phyloP scores from a whole-genome alignment of 371 early-diverging fungal species.

The Amoeboaphelidium protococcarum region DNA sequence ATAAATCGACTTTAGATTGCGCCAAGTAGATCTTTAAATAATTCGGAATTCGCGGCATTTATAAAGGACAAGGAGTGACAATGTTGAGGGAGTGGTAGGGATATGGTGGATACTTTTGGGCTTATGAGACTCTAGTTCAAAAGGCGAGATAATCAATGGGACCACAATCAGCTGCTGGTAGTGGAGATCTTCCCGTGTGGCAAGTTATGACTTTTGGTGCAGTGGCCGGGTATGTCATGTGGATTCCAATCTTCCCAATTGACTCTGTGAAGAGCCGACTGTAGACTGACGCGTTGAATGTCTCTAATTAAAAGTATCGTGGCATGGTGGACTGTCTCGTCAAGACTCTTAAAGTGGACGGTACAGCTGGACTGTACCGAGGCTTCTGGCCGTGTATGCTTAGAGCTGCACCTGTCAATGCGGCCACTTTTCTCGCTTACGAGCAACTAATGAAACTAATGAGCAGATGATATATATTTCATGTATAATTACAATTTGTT shows the following conservation, averaged over 20 bases:
- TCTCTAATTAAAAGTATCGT: constrained; percentile 20
- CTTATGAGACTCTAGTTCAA: constrained; percentile 11
- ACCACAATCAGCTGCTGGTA: constrained; percentile 7
- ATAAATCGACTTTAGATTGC: constrained; percentile 18
- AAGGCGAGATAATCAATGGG: constrained; percentile 3
- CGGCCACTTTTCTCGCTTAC: constrained; percentile 22
- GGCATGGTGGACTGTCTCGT: constrained; percentile 46
- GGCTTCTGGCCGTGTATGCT: constrained; percentile 33
- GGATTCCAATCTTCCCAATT: constrained; percentile 8
- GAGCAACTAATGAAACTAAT: constrained; percentile 6
- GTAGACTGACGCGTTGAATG: constrained; percentile 19
- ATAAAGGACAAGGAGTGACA: constrained; percentile 24
- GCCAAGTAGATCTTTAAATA: constrained; percentile 9
- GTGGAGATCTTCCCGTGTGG: constrained; percentile 14
- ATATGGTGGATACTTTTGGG: constrained; percentile 11
- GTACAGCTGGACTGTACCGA: constrained; percentile 41
- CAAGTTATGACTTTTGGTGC: constrained; percentile 15
- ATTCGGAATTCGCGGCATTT: constrained; percentile 16
- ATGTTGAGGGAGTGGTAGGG: constrained; percentile 17
- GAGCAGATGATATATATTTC: too few species aligned
- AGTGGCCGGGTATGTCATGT: constrained; percentile 16
- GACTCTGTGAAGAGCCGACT: constrained; percentile 21
- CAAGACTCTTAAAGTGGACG: constrained; percentile 33
- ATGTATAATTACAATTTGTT: too few species aligned
- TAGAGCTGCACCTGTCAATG: constrained; percentile 24